Percentiles rank a stretch among this genome's conserved stretches.
These are phyloP conservation scores for Aspergillus candidus DNA, from an alignment of 2,329 filamentous ascomycete genomes.

Conservation along the genomic window DNA sequence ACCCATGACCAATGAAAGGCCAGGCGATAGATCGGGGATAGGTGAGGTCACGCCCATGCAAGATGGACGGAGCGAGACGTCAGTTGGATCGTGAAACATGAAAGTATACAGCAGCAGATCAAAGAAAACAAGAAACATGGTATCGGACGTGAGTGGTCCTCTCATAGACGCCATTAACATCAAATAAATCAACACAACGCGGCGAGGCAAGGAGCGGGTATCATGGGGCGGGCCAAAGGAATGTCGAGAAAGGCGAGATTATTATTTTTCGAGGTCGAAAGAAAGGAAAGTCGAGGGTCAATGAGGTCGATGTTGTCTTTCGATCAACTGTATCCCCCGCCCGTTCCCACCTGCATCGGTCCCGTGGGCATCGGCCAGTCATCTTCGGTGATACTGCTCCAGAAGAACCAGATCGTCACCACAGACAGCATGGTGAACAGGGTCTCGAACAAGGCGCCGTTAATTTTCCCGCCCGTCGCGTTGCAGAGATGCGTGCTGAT, in stretches of 20 bases:
- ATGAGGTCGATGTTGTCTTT: neutral
- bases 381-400: conserved; percentile 98
- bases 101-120: conserved; percentile 1
- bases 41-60: too few relatives aligned
- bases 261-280: conserved; percentile 1
- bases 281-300: conserved; percentile 12
- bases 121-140: conserved; percentile 9
- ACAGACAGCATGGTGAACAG: conserved; percentile 85
- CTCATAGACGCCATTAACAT: conserved; percentile 3
- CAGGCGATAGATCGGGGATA: neutral
- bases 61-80: neutral
- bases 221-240: conserved; percentile 4
- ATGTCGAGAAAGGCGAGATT: conserved; percentile 2
- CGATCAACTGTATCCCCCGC: conserved; percentile 24
- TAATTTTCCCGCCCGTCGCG: conserved; percentile 76
- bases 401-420: conserved; percentile 84
- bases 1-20: too few relatives aligned
- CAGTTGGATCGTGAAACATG: conserved; percentile 10
- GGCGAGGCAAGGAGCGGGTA: neutral
- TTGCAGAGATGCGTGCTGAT: conserved; percentile 86
- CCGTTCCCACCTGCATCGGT: conserved; percentile 35
- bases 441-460: conserved; percentile 87
- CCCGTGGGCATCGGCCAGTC: conserved; percentile 69
- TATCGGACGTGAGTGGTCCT: conserved; percentile 9
- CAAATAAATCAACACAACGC: neutral